Conservation (phyloP, 176 grass and related monocot genomes). For the Themeda triandra region DNA sequence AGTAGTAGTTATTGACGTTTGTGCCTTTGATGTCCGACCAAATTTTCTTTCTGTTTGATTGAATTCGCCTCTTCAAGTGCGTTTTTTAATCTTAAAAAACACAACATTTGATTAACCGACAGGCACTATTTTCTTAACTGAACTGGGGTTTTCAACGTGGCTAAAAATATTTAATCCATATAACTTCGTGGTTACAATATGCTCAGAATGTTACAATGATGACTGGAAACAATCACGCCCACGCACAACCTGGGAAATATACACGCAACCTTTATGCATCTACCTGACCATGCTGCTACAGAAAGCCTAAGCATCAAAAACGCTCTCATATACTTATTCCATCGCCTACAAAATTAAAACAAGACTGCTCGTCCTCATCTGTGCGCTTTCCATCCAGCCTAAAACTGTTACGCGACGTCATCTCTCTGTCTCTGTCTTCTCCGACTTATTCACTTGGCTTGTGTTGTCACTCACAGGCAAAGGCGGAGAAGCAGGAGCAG, state of each 20-base stretch:
- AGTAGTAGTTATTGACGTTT: neutral
- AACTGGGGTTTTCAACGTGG: neutral
- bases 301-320: constrained; percentile 1
- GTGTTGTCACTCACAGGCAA: neutral
- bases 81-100: neutral
- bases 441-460: constrained; percentile 30
- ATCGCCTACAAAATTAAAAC: constrained; percentile 1
- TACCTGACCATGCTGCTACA: neutral
- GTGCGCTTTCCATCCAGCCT: neutral
- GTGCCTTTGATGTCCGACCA: neutral
- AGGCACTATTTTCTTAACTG: neutral
- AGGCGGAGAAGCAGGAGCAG: neutral
- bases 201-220: neutral
- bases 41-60: neutral
- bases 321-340: neutral
- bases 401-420: neutral
- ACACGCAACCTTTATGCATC: neutral
- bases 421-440: constrained; percentile 36
- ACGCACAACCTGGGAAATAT: neutral
- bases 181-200: neutral
- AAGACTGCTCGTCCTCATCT: neutral
- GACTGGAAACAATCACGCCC: neutral
- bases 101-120: neutral
- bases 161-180: neutral
- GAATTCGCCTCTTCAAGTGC: neutral